Conservation (phyloP, 768 basidiomycete species). For the Rhizopogon salebrosus region DNA sequence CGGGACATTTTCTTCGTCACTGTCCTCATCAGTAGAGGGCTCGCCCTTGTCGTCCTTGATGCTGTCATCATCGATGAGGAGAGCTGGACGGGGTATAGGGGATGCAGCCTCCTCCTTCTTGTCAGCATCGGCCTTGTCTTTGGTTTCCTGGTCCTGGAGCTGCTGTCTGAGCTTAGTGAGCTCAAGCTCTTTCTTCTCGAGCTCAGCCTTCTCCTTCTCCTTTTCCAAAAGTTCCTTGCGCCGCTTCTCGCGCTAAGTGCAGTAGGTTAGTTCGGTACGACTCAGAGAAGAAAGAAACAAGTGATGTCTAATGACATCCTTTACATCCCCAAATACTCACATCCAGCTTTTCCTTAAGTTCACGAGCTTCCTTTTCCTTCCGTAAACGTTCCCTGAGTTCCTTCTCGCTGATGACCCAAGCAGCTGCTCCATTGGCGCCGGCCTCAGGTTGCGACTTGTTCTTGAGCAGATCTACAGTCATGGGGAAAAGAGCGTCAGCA, state of each 20-base stretch:
- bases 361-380: conserved; percentile 69
- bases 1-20: conserved; percentile 37
- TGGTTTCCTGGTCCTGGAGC: conserved; percentile 50
- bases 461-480: conserved; percentile 60
- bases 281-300: conserved; percentile 5
- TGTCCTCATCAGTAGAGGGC: conserved; percentile 33
- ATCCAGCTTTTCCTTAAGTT: conserved; percentile 60
- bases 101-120: conserved; percentile 34
- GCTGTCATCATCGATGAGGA: not conserved
- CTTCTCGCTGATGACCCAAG: conserved; percentile 74
- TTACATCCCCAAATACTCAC: conserved; percentile 37
- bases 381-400: conserved; percentile 69
- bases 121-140: conserved; percentile 37
- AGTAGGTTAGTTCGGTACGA: conserved; percentile 5
- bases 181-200: conserved; percentile 62
- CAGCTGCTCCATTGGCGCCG: conserved; percentile 59
- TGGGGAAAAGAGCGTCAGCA: conserved; percentile 19
- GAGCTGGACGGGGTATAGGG: not conserved
- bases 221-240: conserved; percentile 40
- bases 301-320: conserved; percentile 14
- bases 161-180: conserved; percentile 47
- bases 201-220: conserved; percentile 55
- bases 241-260: conserved; percentile 36
- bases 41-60: conserved; percentile 28
- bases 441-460: conserved; percentile 80